phyloP scores from a whole-genome alignment of 73 alveolate species.

The Paramecium biaurelia region DNA sequence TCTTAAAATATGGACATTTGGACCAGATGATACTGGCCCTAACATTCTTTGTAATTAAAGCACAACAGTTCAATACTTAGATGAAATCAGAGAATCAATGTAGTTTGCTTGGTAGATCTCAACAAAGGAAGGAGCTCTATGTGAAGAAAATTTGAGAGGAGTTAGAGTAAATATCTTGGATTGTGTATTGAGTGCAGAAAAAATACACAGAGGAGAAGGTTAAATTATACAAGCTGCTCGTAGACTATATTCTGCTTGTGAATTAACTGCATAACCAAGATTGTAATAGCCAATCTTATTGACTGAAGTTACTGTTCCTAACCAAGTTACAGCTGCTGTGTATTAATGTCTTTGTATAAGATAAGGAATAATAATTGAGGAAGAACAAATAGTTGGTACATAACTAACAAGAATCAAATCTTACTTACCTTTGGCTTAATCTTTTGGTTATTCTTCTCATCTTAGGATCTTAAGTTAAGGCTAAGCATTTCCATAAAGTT shows the following conservation, averaged over 20 bases:
- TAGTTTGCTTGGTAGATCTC: slow-evolving; percentile 97
- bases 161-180: slow-evolving; percentile 93
- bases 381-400: slow-evolving; percentile 93
- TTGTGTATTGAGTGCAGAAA: slow-evolving; percentile 91
- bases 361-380: slow-evolving; percentile 95
- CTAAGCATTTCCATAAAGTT: slow-evolving; percentile 99
- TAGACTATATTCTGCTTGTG: slow-evolving; percentile 95
- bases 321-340: slow-evolving; percentile 94
- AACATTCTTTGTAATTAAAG: slow-evolving; percentile 92
- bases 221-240: slow-evolving; percentile 90
- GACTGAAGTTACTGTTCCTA: slow-evolving; percentile 94
- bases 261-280: slow-evolving; percentile 96
- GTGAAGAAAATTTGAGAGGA: slow-evolving; percentile 99
- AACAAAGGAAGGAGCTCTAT: slow-evolving; percentile 95
- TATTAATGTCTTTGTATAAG: slow-evolving; percentile 91
- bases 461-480: slow-evolving; percentile 96
- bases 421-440: slow-evolving; percentile 97
- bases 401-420: slow-evolving; percentile 90
- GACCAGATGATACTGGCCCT: slow-evolving; percentile 97
- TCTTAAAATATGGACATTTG: slow-evolving; percentile 89
- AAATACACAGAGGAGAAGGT: slow-evolving; percentile 99
- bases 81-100: slow-evolving; percentile 97
- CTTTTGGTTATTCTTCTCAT: slow-evolving; percentile 98
- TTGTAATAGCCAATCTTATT: slow-evolving; percentile 97
- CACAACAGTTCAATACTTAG: slow-evolving; percentile 87